Conservation (phyloP, 495 filamentous ascomycete genomes). For the Delitschia confertaspora region DNA sequence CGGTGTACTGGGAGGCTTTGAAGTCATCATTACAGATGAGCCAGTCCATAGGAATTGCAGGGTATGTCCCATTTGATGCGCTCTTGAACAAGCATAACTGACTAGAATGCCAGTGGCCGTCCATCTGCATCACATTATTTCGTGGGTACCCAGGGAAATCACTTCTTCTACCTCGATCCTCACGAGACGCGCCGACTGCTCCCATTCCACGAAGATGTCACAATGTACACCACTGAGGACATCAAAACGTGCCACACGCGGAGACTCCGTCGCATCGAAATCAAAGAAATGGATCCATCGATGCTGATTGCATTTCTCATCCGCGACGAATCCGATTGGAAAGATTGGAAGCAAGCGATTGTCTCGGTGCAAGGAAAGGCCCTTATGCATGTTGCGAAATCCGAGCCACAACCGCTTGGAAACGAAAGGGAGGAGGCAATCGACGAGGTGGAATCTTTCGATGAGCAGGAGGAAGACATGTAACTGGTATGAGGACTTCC, state of each 20-base stretch:
- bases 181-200: conserved; percentile 68
- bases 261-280: conserved; percentile 68
- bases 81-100: conserved; percentile 1
- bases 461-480: conserved; percentile 60
- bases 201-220: conserved; percentile 43
- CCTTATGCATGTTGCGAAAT: conserved; percentile 71
- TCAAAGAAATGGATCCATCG: conserved; percentile 94
- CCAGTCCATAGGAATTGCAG: conserved; percentile 91
- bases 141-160: conserved; percentile 79
- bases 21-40: conserved; percentile 70
- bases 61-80: conserved; percentile 48
- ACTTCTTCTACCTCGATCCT: conserved; percentile 93
- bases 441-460: conserved; percentile 81
- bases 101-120: conserved; percentile 54
- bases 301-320: conserved; percentile 98
- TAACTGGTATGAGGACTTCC: no score
- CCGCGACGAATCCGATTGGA: conserved; percentile 72
- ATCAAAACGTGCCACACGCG: conserved; percentile 79
- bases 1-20: conserved; percentile 84
- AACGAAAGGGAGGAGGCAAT: conserved; percentile 61
- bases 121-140: conserved; percentile 96
- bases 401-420: conserved; percentile 49
- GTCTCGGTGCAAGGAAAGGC: conserved; percentile 64
- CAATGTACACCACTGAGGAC: conserved; percentile 59
- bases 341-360: conserved; percentile 63